A percentile compares a stretch with the other conserved stretches of the same genome.
phyloP scores from a whole-genome alignment of 2,329 filamentous ascomycete species.

The Aspergillus oerlinghausenensis region DNA sequence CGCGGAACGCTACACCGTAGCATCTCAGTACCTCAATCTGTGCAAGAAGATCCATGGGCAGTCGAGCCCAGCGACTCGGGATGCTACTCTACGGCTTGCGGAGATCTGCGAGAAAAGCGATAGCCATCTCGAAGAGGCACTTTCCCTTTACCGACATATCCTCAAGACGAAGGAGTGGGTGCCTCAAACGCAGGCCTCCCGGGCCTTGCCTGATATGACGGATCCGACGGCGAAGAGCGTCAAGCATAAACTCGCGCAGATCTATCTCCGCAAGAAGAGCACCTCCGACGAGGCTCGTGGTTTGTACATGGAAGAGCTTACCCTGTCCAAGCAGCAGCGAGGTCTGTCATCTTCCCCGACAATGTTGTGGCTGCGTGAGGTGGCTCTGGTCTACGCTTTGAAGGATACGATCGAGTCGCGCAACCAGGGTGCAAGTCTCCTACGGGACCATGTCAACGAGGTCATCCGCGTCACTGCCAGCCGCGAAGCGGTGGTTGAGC shows the following conservation, averaged over 20 bases:
- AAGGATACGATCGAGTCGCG: constrained; percentile 37
- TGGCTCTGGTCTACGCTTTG: constrained; percentile 41
- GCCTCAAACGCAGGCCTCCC: constrained; percentile 26
- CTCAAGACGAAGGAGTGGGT: constrained; percentile 38
- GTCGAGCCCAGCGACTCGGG: constrained; percentile 33
- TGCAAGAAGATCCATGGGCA: constrained; percentile 38
- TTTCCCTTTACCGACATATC: constrained; percentile 45
- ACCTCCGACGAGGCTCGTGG: constrained; percentile 35
- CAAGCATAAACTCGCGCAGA: constrained; percentile 48
- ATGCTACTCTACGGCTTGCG: constrained; percentile 38
- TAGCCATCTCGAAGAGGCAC: constrained; percentile 42
- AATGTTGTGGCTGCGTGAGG: constrained; percentile 40
- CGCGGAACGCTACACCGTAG: constrained; percentile 43
- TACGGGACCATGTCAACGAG: constrained; percentile 41
- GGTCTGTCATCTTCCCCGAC: constrained; percentile 47
- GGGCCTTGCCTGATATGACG: constrained; percentile 28
- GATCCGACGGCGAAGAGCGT: constrained; percentile 41
- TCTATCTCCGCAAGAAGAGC: constrained; percentile 43
- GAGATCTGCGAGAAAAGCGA: constrained; percentile 45
- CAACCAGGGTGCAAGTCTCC: constrained; percentile 33
- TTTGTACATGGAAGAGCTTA: constrained; percentile 42
- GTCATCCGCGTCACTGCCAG: constrained; percentile 39
- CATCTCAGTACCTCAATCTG: constrained; percentile 47
- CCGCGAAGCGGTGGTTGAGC: constrained; percentile 42
- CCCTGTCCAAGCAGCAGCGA: constrained; percentile 40